These are phyloP conservation scores for Astrothelium subdiscretum DNA, from an alignment of 495 filamentous ascomycete species.

Conservation along the genomic window DNA sequence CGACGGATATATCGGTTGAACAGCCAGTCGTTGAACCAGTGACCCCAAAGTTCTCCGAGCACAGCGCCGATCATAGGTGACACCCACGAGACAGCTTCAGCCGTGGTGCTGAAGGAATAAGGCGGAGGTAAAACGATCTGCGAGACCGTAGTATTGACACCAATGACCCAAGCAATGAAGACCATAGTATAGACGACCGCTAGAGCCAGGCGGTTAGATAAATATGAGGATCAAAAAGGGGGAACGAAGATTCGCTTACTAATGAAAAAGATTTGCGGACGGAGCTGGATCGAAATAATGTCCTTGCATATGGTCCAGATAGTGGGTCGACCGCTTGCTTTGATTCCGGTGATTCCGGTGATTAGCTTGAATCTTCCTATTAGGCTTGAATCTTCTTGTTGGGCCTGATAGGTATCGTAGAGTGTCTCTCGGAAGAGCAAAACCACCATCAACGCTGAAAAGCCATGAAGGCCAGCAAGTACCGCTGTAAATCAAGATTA, in stretches of 20 bases:
- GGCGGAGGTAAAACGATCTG: slow-evolving; percentile 28
- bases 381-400: slow-evolving; percentile 7
- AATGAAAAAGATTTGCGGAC: slow-evolving; percentile 24
- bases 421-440: slow-evolving; percentile 40
- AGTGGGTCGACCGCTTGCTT: slow-evolving; percentile 7
- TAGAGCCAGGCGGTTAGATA: neutral
- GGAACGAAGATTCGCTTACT: no score
- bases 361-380: slow-evolving; percentile 12
- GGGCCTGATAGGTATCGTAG: slow-evolving; percentile 21
- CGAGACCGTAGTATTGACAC: slow-evolving; percentile 23
- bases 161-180: slow-evolving; percentile 27
- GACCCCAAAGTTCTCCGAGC: slow-evolving; percentile 28
- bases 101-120: slow-evolving; percentile 23
- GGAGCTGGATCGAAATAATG: slow-evolving; percentile 11
- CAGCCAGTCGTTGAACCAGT: slow-evolving; percentile 33
- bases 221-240: neutral
- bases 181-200: slow-evolving; percentile 7
- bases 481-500: slow-evolving; percentile 11
- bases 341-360: slow-evolving; percentile 19
- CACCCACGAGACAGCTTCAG: slow-evolving; percentile 25
- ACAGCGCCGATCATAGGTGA: slow-evolving; percentile 29
- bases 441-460: slow-evolving; percentile 33
- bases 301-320: slow-evolving; percentile 19
- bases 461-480: slow-evolving; percentile 34
- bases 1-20: slow-evolving; percentile 8